Conservation (phyloP, 176 grass and related monocot genomes). For the maize (Zea mays) region DNA sequence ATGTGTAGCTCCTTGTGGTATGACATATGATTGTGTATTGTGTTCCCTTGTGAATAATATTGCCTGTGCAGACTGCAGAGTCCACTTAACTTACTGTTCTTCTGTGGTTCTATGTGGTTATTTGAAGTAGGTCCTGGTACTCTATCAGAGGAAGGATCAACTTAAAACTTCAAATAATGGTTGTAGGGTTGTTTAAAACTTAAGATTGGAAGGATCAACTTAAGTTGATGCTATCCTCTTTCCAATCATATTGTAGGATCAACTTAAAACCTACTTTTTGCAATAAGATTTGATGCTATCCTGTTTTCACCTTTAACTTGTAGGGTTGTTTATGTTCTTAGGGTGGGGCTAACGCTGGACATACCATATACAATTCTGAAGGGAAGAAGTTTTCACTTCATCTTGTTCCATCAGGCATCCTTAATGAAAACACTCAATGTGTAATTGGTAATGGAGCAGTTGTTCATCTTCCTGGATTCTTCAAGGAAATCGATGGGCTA, state of each 20-base stretch:
- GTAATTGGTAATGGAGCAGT: constrained; percentile 89
- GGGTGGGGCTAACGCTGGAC: constrained; percentile 95
- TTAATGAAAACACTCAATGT: constrained; percentile 75
- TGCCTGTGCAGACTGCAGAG: constrained; percentile 1
- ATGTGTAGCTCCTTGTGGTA: not conserved
- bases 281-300: constrained; percentile 2
- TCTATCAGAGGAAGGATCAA: no score
- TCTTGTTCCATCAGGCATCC: constrained; percentile 91
- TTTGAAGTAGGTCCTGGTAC: not conserved
- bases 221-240: not conserved
- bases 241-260: not conserved
- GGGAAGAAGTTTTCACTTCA: constrained; percentile 87
- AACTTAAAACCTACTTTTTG: constrained; percentile 5
- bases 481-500: constrained; percentile 77
- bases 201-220: no score
- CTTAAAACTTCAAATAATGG: no score
- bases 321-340: constrained; percentile 33
- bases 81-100: not conserved
- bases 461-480: constrained; percentile 87
- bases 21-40: not conserved
- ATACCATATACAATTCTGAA: constrained; percentile 96
- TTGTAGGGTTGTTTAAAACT: no score
- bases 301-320: constrained; percentile 1
- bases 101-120: not conserved
- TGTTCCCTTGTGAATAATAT: not conserved